Base-by-base conservation (phyloP, 352 stramenopile species). In the Phytopythium aichiense region DNA sequence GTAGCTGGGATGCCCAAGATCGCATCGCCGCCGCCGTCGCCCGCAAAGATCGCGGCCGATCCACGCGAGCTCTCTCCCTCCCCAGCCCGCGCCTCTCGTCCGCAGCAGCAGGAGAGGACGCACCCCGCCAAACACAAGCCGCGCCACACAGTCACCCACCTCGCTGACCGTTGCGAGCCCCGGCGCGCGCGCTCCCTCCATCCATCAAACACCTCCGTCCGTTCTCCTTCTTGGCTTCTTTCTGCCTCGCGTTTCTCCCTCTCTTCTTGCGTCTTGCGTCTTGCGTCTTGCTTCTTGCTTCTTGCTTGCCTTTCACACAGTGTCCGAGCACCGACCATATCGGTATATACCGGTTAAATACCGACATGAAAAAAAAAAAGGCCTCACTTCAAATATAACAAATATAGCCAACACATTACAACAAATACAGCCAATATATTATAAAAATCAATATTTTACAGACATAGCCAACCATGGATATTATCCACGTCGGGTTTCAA, bases 221-320 rank as follows among this genome's bases (percentile, higher is more conserved):
- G 30, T 52, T 52, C 25, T 52, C 48, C 23, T 20, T 25, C 13
- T n/a, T 49, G 7, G 16, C 22, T 48, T 28, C 16, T 49, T 51
- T 51, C 45, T 30, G n/a, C 22, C 45, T 51, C 45, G 45, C 45
- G 45, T 51, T 51, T 51, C 45, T 51, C 45, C 45, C 43, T 23
- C 43, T 52, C 46, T 6, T 33, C 46, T 16, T 30, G 22, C 15
- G 3, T 46, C 4, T 6, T 15, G 18, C 40, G 3, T 46, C 4
- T 6, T 15, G 18, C 40, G 3, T 46, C 4, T 6, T 15, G 18
- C 46, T 6, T 33, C 46, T 16, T 30, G 22, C 15, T 20, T 46
- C 4, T 6, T 15, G 18, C 40, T 22, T 46, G 33, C 22, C n/a
- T 56, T 38, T 38, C 33, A 38, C 33, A 12, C 33, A 12, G 33